Evolutionary conservation across 2,329 filamentous ascomycete species (phyloP).

Genomic region (Phialophora chinensis): DNA sequence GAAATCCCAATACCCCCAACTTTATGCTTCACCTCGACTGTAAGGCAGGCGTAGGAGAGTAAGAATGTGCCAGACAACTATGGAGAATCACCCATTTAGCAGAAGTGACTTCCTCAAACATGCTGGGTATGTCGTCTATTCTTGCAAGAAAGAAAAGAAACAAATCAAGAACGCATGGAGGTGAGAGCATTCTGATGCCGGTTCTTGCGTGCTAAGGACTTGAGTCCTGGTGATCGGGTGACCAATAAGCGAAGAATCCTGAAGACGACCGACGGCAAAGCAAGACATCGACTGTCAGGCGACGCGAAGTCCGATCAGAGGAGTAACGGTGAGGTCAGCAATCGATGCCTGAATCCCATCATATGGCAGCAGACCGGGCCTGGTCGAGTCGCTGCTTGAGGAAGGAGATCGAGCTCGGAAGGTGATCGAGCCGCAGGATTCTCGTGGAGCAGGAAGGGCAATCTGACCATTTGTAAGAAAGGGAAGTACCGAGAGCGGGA

Average conservation of each 20-base stretch:
- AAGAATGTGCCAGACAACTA: conserved; percentile 52
- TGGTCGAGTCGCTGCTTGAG: neutral
- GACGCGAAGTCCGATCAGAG: neutral
- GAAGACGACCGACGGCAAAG: neutral
- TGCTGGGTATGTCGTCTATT: conserved; percentile 45
- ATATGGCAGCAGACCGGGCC: neutral
- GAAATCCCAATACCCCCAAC: too few species aligned
- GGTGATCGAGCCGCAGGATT: neutral
- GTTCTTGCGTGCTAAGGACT: conserved; percentile 25
- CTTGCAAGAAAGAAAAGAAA: conserved; percentile 47
- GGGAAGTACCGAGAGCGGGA: neutral
- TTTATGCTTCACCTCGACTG: neutral
- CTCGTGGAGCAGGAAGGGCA: neutral
- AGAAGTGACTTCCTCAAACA: conserved; percentile 56
- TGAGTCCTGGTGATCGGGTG: neutral
- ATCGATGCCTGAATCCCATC: neutral
- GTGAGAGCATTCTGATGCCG: conserved; percentile 33
- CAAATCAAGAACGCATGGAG: conserved; percentile 36
- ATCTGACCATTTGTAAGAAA: neutral
- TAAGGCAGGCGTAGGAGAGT: neutral
- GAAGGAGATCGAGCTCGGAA: neutral
- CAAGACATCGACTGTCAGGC: neutral
- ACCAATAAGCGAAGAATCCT: neutral
- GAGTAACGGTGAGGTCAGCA: neutral
- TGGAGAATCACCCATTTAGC: conserved; percentile 52